Evolutionary conservation across 2,329 filamentous ascomycete species (phyloP), one percentile per base, ranked within the genome.

Genomic region (Phialocephala subalpina): DNA sequence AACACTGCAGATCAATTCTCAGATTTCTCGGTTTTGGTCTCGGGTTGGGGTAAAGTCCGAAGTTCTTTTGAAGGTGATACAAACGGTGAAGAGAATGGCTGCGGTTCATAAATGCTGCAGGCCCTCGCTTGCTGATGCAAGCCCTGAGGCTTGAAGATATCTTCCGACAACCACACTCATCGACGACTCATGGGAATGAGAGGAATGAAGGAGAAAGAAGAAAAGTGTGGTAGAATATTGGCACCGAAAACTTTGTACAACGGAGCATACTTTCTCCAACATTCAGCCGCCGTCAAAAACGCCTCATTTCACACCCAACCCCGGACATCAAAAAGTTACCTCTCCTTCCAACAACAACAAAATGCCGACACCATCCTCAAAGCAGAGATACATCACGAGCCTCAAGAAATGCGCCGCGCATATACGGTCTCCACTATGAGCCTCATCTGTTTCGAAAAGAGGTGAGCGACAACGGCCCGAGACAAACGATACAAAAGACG

Each of bases 241-340:
- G n/a, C 18, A 14, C 8, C 18, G 3, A 40, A 40, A 40, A 40
- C 11, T 40, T 40, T 3, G 36, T 40, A 16, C 3, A 3, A 47
- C 42, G 42, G 42, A 47, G 42, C n/a, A 47, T 47, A 47, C 42
- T 20, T 20, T 47, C 42, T 47, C 18, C 42, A 40, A n/a, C 42
- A n/a, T 47, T n/a, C 3, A 47, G 42, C n/a, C 3, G 5, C 42
- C 18, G n/a, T n/a, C 16, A 47, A 3, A 47, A n/a, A n/a, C 12
- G 16, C 20, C 16, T n/a, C 42, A n/a, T 47, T 47, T 47, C 42
- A 47, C 42, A 9, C n/a, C n/a, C n/a, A n/a, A 22, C n/a, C 42
- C 42, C 42, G 42, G 42, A 47, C 20, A 47, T 47, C 42, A n/a
- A 47, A 47, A 47, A 47, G 18, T 47, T 7, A n/a, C 42, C 42